These are phyloP conservation scores for Carex littledalei DNA, from an alignment of 176 grass and related monocot species.

Conservation along the genomic window DNA sequence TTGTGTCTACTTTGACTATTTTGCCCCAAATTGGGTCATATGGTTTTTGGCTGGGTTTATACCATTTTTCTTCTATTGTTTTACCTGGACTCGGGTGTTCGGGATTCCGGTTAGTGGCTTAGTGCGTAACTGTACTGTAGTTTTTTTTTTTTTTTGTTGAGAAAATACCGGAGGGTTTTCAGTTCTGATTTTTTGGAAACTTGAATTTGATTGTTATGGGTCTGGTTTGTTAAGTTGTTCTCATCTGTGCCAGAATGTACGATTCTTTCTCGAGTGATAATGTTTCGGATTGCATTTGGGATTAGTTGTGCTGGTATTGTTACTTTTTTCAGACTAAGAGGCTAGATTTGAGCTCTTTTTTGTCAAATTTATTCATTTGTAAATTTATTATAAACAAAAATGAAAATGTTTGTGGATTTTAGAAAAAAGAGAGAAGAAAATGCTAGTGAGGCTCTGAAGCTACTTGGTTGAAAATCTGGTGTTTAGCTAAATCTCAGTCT, in stretches of 20 bases:
- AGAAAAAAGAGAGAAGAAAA: not conserved
- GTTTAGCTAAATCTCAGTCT: not conserved
- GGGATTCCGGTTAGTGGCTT: slow-evolving; percentile 2
- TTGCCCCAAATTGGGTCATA: not conserved
- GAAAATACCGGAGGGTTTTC: not conserved
- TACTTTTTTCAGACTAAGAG: not conserved
- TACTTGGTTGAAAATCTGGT: not conserved
- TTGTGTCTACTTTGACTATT: slow-evolving; percentile 16
- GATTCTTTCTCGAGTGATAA: not conserved
- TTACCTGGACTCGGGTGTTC: slow-evolving; percentile 22
- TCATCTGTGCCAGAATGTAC: not conserved
- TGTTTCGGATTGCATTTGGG: not conserved
- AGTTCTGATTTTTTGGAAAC: not conserved
- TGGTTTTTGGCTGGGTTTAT: slow-evolving; percentile 24
- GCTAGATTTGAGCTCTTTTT: not conserved
- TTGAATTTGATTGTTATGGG: not conserved
- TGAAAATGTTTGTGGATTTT: not conserved
- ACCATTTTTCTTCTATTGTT: not conserved
- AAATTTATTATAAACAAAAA: not conserved
- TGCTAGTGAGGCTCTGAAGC: not conserved
- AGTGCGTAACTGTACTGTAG: slow-evolving; percentile 15
- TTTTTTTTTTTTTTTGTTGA: not conserved
- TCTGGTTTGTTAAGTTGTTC: not conserved
- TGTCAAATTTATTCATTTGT: not conserved
- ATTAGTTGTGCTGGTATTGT: not conserved